phyloP scores from a whole-genome alignment of 371 early-diverging fungal species.

The Fennellomyces sp. region DNA sequence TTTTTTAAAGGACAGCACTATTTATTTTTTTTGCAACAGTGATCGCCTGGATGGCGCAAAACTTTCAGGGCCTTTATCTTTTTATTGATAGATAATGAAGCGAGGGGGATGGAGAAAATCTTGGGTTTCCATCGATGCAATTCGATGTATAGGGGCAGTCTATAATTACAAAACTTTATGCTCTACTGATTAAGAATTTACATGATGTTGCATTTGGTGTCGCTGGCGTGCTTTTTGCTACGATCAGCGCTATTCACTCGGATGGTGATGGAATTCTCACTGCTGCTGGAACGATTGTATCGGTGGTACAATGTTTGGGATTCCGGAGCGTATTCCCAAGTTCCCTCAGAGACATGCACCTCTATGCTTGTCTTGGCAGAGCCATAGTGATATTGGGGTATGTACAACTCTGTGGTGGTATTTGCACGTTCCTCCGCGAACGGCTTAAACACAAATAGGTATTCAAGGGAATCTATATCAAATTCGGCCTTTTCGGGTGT shows the following conservation, averaged over 20 bases:
- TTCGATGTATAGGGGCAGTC: not conserved
- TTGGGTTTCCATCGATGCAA: not conserved
- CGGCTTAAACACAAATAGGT: constrained; percentile 55
- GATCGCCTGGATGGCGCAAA: too few relatives aligned
- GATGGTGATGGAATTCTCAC: not conserved
- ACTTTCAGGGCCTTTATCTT: not conserved
- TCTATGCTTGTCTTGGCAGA: not conserved
- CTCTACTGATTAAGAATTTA: not conserved
- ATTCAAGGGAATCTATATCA: constrained; percentile 57
- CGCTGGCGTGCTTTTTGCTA: not conserved
- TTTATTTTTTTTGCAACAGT: not conserved
- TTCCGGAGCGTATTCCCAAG: constrained; percentile 5
- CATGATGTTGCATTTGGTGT: constrained; percentile 5
- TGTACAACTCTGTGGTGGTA: constrained; percentile 9
- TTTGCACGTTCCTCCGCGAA: not conserved
- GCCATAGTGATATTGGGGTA: constrained; percentile 12
- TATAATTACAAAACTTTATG: not conserved
- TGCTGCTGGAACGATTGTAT: not conserved
- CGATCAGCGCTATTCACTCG: not conserved
- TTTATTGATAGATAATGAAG: not conserved
- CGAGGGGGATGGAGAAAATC: not conserved
- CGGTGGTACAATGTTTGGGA: constrained; percentile 7
- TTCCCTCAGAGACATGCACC: constrained; percentile 4
- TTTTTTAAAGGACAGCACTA: too few relatives aligned
- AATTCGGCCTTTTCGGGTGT: constrained; percentile 64